A percentile compares a stretch with the other conserved stretches of the same genome.
Conservation (phyloP, 1,284 basidiomycete species). For the Ceratobasidium sp. region DNA sequence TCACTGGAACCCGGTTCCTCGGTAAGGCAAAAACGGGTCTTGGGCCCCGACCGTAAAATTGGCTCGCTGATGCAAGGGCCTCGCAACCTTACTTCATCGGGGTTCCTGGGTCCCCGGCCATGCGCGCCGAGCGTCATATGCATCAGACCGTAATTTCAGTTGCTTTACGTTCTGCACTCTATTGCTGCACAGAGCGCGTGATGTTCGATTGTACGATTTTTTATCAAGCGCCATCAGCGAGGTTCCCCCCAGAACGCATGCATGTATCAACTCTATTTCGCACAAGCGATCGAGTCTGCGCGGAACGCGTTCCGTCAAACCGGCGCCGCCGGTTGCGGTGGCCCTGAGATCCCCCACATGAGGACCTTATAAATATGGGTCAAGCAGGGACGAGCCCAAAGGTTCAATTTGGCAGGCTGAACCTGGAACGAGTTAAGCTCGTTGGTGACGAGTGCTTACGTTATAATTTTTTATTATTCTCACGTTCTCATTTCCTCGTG, state of each 20-base stretch:
- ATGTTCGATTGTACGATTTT: not conserved
- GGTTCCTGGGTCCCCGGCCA: slow-evolving; percentile 21
- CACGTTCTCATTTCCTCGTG: slow-evolving; percentile 6
- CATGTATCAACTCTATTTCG: not conserved
- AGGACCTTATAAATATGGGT: not conserved
- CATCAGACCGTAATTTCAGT: slow-evolving; percentile 10
- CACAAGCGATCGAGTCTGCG: slow-evolving; percentile 2
- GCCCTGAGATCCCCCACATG: slow-evolving; percentile 10
- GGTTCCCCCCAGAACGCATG: not conserved
- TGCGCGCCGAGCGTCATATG: slow-evolving; percentile 34
- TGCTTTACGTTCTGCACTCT: not conserved
- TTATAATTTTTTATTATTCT: slow-evolving; percentile 1
- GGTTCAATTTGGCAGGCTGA: slow-evolving; percentile 14
- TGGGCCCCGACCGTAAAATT: not conserved
- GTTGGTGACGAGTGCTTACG: not conserved
- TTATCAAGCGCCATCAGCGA: no score
- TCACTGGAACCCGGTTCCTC: not conserved
- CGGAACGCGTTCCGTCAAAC: not conserved
- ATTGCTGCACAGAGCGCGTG: not conserved
- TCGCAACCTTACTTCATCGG: slow-evolving; percentile 24
- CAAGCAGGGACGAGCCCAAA: not conserved
- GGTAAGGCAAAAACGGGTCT: not conserved
- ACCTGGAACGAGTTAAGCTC: not conserved
- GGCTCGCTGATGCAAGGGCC: not conserved
- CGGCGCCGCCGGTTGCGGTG: slow-evolving; percentile 1